A percentile compares a stretch with the other conserved stretches of the same genome.
phyloP scores from a whole-genome alignment of 1,284 basidiomycete genomes.

The Hypsizygus ulmarius region DNA sequence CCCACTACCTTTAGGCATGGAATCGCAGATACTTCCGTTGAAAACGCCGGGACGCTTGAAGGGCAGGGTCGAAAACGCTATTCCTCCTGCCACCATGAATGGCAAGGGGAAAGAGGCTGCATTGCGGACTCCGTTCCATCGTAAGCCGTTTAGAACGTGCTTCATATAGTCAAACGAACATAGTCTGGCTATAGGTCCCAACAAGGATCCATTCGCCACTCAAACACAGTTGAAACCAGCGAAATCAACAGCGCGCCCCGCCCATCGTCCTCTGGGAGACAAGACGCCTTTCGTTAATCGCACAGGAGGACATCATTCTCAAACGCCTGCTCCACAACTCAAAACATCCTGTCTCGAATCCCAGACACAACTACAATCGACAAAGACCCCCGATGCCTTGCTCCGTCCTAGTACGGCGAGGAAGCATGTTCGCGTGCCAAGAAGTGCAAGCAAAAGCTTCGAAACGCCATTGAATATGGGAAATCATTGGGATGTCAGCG shows the following conservation, averaged over 20 bases:
- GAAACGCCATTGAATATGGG: conserved; percentile 68
- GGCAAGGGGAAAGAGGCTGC: conserved; percentile 40
- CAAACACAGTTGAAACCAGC: conserved; percentile 14
- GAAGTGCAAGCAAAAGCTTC: conserved; percentile 43
- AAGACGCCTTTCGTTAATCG: conserved; percentile 57
- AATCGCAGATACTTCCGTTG: conserved; percentile 27
- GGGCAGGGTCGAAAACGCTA: conserved; percentile 45
- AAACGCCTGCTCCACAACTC: conserved; percentile 30
- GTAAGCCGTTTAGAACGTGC: conserved; percentile 27
- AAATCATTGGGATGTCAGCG: conserved; percentile 73
- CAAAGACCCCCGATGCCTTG: conserved; percentile 36
- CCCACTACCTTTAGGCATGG: conserved; percentile 34
- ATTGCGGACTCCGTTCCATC: conserved; percentile 38
- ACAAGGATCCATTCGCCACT: conserved; percentile 28
- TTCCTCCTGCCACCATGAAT: conserved; percentile 41
- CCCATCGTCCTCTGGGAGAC: conserved; percentile 48
- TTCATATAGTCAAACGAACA: background rate
- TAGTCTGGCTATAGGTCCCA: conserved; percentile 1
- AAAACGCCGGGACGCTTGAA: conserved; percentile 53
- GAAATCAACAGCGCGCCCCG: conserved; percentile 11
- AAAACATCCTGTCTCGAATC: conserved; percentile 19
- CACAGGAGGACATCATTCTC: conserved; percentile 32
- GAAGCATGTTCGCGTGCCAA: conserved; percentile 50
- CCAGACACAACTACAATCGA: conserved; percentile 9
- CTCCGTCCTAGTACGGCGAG: conserved; percentile 64